Percentiles rank a stretch among this genome's conserved stretches.
Evolutionary conservation across 352 stramenopile genomes (phyloP).

Genomic region (Globisporangium acanthophoron): DNA sequence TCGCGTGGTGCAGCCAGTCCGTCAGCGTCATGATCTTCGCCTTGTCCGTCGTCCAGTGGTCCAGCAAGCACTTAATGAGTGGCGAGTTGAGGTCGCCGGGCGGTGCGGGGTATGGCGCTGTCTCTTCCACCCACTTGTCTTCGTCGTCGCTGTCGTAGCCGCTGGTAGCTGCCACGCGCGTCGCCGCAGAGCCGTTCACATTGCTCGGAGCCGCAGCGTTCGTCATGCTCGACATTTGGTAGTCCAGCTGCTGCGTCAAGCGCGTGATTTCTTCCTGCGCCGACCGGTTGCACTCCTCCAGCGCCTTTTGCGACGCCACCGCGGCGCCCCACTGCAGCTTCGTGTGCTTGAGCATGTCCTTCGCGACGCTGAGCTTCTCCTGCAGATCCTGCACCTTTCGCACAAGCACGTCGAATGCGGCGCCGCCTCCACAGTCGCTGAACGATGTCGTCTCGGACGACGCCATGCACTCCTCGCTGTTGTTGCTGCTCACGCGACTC

Average conservation of each 20-base stretch:
- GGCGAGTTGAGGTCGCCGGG: slow-evolving; percentile 63
- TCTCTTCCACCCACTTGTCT: slow-evolving; percentile 51
- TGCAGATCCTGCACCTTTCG: slow-evolving; percentile 33
- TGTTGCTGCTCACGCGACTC: slow-evolving; percentile 30
- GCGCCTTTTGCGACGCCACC: slow-evolving; percentile 54
- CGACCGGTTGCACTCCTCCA: slow-evolving; percentile 48
- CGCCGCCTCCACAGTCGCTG: slow-evolving; percentile 17
- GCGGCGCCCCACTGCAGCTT: slow-evolving; percentile 63
- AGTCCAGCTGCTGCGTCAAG: slow-evolving; percentile 40
- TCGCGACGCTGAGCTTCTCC: slow-evolving; percentile 41
- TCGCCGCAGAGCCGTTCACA: background rate
- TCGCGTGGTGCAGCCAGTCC: slow-evolving; percentile 59
- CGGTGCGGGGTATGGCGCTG: slow-evolving; percentile 42
- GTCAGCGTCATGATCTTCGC: slow-evolving; percentile 46
- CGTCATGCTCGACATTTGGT: slow-evolving; percentile 28
- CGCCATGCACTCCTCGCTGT: slow-evolving; percentile 11
- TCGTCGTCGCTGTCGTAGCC: slow-evolving; percentile 22
- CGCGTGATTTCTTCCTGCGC: slow-evolving; percentile 44
- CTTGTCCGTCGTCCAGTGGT: slow-evolving; percentile 68
- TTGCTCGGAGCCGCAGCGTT: background rate
- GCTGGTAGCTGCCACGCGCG: background rate
- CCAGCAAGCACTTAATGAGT: slow-evolving; percentile 52
- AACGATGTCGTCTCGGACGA: slow-evolving; percentile 16
- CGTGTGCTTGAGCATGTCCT: slow-evolving; percentile 52
- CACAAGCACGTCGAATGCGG: slow-evolving; percentile 24